Evolutionary conservation across 1,284 basidiomycete species (phyloP).

Genomic region (Spongispora temasekensis): DNA sequence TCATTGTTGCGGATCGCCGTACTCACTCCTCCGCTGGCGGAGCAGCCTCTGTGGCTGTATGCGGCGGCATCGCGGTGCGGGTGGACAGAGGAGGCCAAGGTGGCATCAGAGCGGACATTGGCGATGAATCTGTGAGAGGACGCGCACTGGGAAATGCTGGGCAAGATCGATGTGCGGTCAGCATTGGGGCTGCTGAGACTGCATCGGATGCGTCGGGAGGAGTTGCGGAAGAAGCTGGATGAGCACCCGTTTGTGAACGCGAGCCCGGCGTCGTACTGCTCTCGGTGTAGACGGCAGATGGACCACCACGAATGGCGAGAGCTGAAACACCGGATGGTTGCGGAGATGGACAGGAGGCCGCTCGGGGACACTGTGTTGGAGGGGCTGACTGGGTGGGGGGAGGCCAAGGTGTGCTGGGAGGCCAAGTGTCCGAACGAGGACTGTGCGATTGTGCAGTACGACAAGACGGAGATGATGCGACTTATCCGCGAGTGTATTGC

Average conservation of each 20-base stretch:
- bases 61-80: constrained; percentile 55
- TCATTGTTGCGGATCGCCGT: constrained; percentile 57
- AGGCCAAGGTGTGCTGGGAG: constrained; percentile 59
- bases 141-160: constrained; percentile 45
- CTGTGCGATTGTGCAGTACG: constrained; percentile 50
- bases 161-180: constrained; percentile 50
- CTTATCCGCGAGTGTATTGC: constrained; percentile 56
- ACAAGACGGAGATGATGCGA: no score
- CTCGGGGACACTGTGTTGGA: constrained; percentile 57
- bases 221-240: constrained; percentile 48
- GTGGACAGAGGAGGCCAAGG: constrained; percentile 53
- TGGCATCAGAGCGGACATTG: constrained; percentile 50
- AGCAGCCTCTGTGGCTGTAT: no score
- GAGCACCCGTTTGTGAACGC: constrained; percentile 61
- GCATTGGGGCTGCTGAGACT: constrained; percentile 53
- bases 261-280: constrained; percentile 41
- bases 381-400: constrained; percentile 55
- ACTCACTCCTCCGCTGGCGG: constrained; percentile 51
- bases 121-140: constrained; percentile 49
- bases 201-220: constrained; percentile 51
- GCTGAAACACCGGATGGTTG: constrained; percentile 53
- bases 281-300: constrained; percentile 47
- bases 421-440: constrained; percentile 47
- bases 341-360: constrained; percentile 59
- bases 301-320: constrained; percentile 66